Conservation (phyloP, 1,284 basidiomycete species). For the Fistulinella staudtii region DNA sequence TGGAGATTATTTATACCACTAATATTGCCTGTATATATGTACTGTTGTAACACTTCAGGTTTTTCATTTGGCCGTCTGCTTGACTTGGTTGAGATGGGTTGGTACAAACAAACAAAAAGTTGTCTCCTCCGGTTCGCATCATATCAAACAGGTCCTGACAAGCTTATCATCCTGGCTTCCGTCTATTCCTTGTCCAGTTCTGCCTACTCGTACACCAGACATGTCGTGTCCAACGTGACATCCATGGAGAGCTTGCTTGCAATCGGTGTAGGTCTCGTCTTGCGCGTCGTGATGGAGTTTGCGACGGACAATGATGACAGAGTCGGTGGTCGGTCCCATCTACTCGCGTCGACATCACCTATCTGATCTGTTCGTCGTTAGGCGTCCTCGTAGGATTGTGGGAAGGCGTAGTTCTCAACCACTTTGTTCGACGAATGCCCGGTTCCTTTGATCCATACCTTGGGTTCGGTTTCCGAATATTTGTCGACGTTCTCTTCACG, state of each 20-base stretch:
- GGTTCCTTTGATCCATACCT: constrained; percentile 56
- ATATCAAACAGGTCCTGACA: no score
- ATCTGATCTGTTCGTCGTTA: constrained; percentile 9
- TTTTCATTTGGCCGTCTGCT: no score
- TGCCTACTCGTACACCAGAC: constrained; percentile 30
- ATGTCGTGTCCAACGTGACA: constrained; percentile 33
- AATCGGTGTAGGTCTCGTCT: constrained; percentile 47
- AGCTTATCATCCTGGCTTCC: constrained; percentile 37
- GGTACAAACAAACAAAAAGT: constrained; percentile 22
- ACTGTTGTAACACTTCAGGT: neutral
- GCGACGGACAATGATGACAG: constrained; percentile 46
- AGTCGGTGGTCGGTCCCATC: constrained; percentile 30
- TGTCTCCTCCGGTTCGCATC: no score
- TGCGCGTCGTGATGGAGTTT: constrained; percentile 47
- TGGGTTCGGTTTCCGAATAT: constrained; percentile 57
- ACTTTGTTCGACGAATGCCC: constrained; percentile 63
- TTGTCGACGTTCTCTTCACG: constrained; percentile 64
- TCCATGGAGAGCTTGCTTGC: constrained; percentile 54
- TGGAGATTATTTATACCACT: neutral
- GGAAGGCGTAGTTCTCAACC: constrained; percentile 70
- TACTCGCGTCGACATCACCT: neutral
- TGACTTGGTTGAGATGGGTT: no score
- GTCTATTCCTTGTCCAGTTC: constrained; percentile 37
- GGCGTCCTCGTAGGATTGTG: constrained; percentile 66
- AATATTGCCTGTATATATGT: neutral